Percentiles rank a stretch among this genome's conserved stretches.
These are phyloP conservation scores for Evansstolkia leycettana DNA, from an alignment of 495 filamentous ascomycete species.

Conservation along the genomic window DNA sequence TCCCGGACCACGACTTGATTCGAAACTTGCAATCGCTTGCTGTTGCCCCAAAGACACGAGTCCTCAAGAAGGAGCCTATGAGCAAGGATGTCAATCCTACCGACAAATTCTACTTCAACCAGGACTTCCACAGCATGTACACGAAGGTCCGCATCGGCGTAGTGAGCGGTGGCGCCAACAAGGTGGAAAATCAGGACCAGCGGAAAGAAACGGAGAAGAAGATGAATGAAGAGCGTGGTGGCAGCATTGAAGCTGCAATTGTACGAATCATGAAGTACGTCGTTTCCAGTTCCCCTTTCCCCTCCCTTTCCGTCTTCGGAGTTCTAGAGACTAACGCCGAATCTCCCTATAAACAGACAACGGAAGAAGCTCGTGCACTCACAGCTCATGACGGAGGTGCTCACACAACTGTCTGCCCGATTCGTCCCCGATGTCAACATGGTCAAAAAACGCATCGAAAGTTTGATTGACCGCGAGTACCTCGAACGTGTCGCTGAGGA, in stretches of 20 bases:
- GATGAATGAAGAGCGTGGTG: conserved; percentile 65
- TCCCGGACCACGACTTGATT: conserved; percentile 64
- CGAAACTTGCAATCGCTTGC: conserved; percentile 77
- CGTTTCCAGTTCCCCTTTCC: not conserved
- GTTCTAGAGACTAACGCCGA: conserved; percentile 14
- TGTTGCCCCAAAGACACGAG: conserved; percentile 70
- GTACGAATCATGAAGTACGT: conserved; percentile 95
- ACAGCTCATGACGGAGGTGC: conserved; percentile 73
- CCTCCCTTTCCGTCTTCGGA: not conserved
- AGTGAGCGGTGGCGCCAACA: conserved; percentile 53
- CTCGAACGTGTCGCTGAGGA: conserved; percentile 74
- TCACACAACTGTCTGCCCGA: conserved; percentile 60
- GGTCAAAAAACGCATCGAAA: conserved; percentile 92
- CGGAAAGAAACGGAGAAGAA: conserved; percentile 78
- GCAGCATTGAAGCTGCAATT: conserved; percentile 76
- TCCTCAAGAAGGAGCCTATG: conserved; percentile 75
- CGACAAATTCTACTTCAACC: conserved; percentile 78
- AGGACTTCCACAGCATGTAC: conserved; percentile 67
- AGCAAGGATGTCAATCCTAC: conserved; percentile 68
- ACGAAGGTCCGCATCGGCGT: conserved; percentile 80
- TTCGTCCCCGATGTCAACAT: conserved; percentile 85
- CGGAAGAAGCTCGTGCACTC: conserved; percentile 74
- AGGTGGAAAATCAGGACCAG: conserved; percentile 76
- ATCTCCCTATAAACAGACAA: conserved; percentile 45
- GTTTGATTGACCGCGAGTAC: conserved; percentile 84